Conservation (phyloP, 1,284 basidiomycete species). For the Malassezia sympodialis region DNA sequence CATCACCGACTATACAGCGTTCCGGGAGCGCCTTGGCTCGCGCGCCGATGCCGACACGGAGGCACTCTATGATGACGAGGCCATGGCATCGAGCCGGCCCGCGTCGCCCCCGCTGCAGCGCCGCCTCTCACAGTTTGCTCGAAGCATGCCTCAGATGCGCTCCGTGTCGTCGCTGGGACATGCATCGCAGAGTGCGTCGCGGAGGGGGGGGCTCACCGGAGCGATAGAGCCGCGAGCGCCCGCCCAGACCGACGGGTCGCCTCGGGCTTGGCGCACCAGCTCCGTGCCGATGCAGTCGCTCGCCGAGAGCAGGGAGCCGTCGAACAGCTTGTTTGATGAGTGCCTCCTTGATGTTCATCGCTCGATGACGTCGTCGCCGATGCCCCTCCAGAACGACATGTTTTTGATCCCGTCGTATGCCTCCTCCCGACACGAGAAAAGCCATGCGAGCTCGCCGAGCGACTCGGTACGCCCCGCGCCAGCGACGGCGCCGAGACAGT, state of each 20-base stretch:
- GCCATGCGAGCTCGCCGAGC: background rate
- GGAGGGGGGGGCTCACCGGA: background rate
- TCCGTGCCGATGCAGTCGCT: background rate
- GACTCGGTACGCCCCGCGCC: background rate
- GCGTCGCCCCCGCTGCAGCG: background rate
- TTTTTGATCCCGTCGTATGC: background rate
- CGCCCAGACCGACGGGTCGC: background rate
- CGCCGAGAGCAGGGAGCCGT: background rate
- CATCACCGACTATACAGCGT: background rate
- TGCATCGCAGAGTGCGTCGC: background rate
- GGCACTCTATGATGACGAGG: background rate
- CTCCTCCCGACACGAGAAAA: background rate
- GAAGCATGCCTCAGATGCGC: background rate
- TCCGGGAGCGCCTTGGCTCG: background rate
- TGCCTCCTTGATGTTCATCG: background rate
- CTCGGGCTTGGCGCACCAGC: background rate
- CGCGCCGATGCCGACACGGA: background rate
- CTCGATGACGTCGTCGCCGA: background rate
- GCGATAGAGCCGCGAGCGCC: background rate
- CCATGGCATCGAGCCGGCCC: background rate
- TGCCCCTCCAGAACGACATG: background rate
- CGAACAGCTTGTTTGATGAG: background rate
- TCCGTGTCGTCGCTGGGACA: background rate
- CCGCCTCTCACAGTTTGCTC: background rate
- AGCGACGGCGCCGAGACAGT: background rate